Evolutionary conservation across 1,284 basidiomycete genomes (phyloP).

Genomic region (Anthracocystis setariae): DNA sequence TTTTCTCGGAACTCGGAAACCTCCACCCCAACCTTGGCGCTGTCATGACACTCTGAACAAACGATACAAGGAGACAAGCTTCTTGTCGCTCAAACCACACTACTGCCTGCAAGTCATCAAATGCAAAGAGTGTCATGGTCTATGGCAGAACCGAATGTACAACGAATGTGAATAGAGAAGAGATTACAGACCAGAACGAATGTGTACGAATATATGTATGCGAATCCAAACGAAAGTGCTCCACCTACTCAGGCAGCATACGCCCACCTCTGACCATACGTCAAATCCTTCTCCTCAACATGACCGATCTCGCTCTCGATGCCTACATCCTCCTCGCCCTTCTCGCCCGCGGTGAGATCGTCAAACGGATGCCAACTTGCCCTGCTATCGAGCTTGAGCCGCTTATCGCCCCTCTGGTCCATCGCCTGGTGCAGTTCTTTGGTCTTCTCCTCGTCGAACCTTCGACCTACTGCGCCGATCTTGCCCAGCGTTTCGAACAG

Average conservation of each 20-base stretch:
- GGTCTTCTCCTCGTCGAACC: constrained; percentile 48
- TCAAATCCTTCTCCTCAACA: constrained; percentile 58
- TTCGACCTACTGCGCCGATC: constrained; percentile 57
- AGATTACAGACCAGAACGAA: background rate
- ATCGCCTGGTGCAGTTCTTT: constrained; percentile 41
- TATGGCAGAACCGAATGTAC: too few relatives aligned
- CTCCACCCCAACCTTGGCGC: constrained; percentile 1
- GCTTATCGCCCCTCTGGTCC: constrained; percentile 20
- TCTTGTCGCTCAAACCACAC: background rate
- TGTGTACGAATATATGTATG: background rate
- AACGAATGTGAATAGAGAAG: too few relatives aligned
- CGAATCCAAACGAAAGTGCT: background rate
- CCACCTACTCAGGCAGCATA: constrained; percentile 40
- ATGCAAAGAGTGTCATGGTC: too few relatives aligned
- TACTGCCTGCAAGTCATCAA: too few relatives aligned
- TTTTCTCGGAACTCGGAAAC: constrained; percentile 7
- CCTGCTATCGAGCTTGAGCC: constrained; percentile 27
- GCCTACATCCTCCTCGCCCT: constrained; percentile 66
- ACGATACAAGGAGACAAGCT: too few relatives aligned
- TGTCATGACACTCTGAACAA: too few relatives aligned
- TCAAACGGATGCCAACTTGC: constrained; percentile 62
- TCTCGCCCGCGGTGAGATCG: constrained; percentile 62
- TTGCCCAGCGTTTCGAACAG: constrained; percentile 64
- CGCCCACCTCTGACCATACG: constrained; percentile 57
- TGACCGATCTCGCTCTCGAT: constrained; percentile 64